Percentiles rank a stretch among this genome's conserved stretches.
These are phyloP conservation scores for Chalciporus sp. DNA, from an alignment of 1,284 basidiomycete species.

Conservation along the genomic window DNA sequence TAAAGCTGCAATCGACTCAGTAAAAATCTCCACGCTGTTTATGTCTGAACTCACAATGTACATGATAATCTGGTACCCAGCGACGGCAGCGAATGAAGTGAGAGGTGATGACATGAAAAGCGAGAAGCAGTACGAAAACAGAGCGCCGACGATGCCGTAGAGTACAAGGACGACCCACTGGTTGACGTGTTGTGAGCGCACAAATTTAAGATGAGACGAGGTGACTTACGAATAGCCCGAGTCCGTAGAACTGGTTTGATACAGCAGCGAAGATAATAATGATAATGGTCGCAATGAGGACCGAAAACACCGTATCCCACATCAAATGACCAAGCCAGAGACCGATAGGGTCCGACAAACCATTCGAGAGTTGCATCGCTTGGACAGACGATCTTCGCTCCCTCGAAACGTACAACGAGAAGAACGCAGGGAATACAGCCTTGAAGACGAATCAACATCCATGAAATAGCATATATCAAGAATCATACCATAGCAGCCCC, in stretches of 20 bases:
- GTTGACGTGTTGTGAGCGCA: background rate
- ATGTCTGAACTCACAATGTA: slow-evolving; percentile 54
- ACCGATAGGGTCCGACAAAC: slow-evolving; percentile 68
- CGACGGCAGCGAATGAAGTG: slow-evolving; percentile 72
- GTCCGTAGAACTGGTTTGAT: slow-evolving; percentile 67
- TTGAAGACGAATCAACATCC: slow-evolving; percentile 27
- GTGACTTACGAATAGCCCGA: slow-evolving; percentile 64
- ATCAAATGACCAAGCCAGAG: slow-evolving; percentile 81
- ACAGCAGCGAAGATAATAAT: slow-evolving; percentile 60
- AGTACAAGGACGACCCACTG: slow-evolving; percentile 74
- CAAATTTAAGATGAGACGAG: background rate
- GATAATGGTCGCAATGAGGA: slow-evolving; percentile 62
- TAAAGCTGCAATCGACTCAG: slow-evolving; percentile 49
- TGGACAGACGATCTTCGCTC: slow-evolving; percentile 71
- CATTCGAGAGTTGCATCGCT: slow-evolving; percentile 81
- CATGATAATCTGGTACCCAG: slow-evolving; percentile 76
- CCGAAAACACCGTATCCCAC: slow-evolving; percentile 67
- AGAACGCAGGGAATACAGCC: slow-evolving; percentile 81
- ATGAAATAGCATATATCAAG: background rate
- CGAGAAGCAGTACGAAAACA: slow-evolving; percentile 72
- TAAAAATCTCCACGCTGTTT: background rate
- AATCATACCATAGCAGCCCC: slow-evolving; percentile 63
- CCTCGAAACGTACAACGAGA: slow-evolving; percentile 71
- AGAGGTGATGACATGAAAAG: slow-evolving; percentile 67
- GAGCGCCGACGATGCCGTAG: slow-evolving; percentile 68